Evolutionary conservation across 1,139 yeast genomes (phyloP), one percentile per base, ranked within the genome.

Genomic region (Taiozyma sp.): DNA sequence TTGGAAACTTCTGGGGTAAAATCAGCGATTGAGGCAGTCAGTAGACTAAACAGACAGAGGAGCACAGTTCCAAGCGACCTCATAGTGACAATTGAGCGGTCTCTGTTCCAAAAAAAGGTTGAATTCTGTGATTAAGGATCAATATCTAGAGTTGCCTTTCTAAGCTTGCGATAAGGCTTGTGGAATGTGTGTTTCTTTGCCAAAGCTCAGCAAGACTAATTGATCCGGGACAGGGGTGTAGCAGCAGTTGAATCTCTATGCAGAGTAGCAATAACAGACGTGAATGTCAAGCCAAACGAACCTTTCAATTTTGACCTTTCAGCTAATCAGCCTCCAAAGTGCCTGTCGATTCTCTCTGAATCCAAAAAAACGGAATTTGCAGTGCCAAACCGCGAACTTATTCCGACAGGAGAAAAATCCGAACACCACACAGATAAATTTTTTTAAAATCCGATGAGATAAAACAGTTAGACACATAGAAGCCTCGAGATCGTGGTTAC

Each of bases 1-100:
- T 51, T 48, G 4, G 50, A 54, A 4, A 64, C 43, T 19, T 61
- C 63, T 28, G 67, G 67, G 5, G 55, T 23, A 49, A 62, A 64
- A 2, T 48, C 57, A 23, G 53, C 56, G 8, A 40, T 23, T 24
- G 43, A 38, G 5, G 14, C 2, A 9, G 24, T 24, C 41, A 38
- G 14, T 4, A 38, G 41, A 6, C 14, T 16, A 12, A 38, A 9
- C 13, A 38, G 24, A 8, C 41, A 38, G 14, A 38, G 24, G 7
- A 38, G 41, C 4, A 14, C 24, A 19, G 41, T 38, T 22, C 13
- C 14, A 19, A 38, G 19, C 14, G 23, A 19, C 41, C 41, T 38
- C 41, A 38, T 38, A 2, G 14, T 38, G 41, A 22, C 8, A 22
- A 22, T 19, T 38, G 13, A n/a, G 14, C 5, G 9, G 7, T 4